Evolutionary conservation across 257 asterid species (phyloP).

Genomic region (Nicotiana paniculata): DNA sequence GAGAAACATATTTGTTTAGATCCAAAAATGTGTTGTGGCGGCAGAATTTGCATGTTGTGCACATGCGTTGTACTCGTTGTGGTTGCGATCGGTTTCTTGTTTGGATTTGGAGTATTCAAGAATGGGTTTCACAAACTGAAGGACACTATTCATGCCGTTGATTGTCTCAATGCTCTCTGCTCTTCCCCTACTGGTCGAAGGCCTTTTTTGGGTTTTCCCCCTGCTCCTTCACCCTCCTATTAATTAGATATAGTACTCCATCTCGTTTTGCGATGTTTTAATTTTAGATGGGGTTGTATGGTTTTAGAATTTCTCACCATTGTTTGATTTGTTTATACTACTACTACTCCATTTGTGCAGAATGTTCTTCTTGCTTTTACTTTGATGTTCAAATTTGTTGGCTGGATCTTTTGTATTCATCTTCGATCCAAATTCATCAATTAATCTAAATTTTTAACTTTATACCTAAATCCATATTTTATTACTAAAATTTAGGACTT

Average conservation of each 20-base stretch:
- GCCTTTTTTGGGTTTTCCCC: slow-evolving; percentile 38
- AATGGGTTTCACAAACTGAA: slow-evolving; percentile 55
- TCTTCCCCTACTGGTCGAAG: slow-evolving; percentile 19
- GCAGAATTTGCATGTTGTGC: slow-evolving; percentile 48
- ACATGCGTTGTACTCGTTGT: slow-evolving; percentile 38
- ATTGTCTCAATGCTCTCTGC: slow-evolving; percentile 15
- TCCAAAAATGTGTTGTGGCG: slow-evolving; percentile 50
- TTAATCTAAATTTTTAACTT: too few species aligned
- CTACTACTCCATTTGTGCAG: background rate
- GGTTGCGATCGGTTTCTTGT: slow-evolving; percentile 46
- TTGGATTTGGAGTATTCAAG: slow-evolving; percentile 73
- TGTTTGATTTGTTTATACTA: background rate
- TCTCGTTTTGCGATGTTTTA: too few species aligned
- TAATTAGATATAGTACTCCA: background rate
- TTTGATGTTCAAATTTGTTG: background rate
- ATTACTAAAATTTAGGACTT: too few species aligned
- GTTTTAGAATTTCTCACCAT: background rate
- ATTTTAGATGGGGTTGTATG: background rate
- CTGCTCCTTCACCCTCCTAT: slow-evolving; percentile 37
- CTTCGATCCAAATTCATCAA: background rate
- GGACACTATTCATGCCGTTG: slow-evolving; percentile 30
- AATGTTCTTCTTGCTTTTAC: background rate
- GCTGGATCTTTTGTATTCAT: background rate
- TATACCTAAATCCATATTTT: too few species aligned
- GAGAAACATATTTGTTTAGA: background rate